These are phyloP conservation scores for Aquilaria sinensis DNA, from an alignment of 345 rosid species.

Conservation along the genomic window DNA sequence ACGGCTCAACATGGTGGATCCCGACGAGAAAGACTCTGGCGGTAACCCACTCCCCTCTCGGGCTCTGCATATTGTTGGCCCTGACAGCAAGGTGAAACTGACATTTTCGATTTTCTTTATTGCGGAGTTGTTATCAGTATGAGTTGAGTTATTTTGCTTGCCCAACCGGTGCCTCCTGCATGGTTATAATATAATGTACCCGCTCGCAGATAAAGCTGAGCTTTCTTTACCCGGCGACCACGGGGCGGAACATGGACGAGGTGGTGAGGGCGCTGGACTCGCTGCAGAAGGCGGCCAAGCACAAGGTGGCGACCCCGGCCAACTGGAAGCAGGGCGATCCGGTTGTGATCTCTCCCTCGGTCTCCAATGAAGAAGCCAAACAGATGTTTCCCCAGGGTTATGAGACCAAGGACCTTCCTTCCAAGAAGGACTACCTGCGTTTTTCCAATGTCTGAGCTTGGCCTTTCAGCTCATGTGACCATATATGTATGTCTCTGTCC, in stretches of 20 bases:
- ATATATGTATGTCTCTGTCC: not conserved
- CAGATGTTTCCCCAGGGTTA: constrained; percentile 59
- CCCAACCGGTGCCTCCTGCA: no score
- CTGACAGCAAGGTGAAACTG: constrained; percentile 43
- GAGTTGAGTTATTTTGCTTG: no score
- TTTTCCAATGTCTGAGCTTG: constrained; percentile 20
- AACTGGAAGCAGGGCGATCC: constrained; percentile 79
- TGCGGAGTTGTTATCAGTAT: not conserved
- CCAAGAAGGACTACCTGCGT: constrained; percentile 58
- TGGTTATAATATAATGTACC: no score
- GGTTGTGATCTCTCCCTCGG: constrained; percentile 54
- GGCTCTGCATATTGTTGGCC: constrained; percentile 68
- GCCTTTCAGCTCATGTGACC: not conserved
- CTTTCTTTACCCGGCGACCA: constrained; percentile 63
- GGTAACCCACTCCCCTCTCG: constrained; percentile 49
- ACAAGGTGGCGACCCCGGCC: constrained; percentile 67
- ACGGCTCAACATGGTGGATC: constrained; percentile 80
- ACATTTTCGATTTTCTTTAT: not conserved
- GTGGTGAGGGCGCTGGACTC: constrained; percentile 74
- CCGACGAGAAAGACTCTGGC: constrained; percentile 42
- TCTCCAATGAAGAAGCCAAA: constrained; percentile 52
- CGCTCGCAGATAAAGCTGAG: constrained; percentile 56
- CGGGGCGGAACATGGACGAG: constrained; percentile 77
- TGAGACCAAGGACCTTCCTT: constrained; percentile 55
- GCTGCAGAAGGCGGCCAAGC: constrained; percentile 37